Conservation (phyloP, 768 basidiomycete species). For the Termitomyces heimii region DNA sequence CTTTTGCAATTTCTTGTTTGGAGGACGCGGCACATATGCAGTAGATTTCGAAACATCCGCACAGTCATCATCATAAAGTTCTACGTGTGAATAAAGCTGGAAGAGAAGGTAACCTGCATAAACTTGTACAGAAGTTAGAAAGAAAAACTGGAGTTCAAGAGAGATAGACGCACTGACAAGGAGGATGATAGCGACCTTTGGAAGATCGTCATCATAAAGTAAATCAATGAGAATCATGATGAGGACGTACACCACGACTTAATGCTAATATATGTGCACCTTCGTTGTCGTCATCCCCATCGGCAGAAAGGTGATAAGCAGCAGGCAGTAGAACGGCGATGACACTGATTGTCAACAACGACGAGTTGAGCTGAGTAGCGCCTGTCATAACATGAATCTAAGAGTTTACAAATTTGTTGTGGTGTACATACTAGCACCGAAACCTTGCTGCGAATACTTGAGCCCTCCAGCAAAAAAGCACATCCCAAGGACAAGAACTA, state of each 20-base stretch:
- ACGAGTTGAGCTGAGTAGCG: constrained; percentile 68
- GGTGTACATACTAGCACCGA: constrained; percentile 56
- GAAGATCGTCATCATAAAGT: neutral
- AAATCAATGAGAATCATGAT: neutral
- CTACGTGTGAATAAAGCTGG: constrained; percentile 71
- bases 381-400: constrained; percentile 21
- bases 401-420: constrained; percentile 18
- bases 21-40: constrained; percentile 18
- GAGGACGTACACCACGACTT: constrained; percentile 62
- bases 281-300: constrained; percentile 22
- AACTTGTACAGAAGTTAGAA: constrained; percentile 34
- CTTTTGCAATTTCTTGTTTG: neutral
- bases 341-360: constrained; percentile 72
- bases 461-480: constrained; percentile 85
- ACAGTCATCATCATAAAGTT: constrained; percentile 54
- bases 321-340: constrained; percentile 76
- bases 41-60: constrained; percentile 27
- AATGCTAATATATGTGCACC: constrained; percentile 49
- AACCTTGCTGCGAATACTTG: constrained; percentile 75
- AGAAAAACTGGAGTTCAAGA: constrained; percentile 20
- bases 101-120: constrained; percentile 74
- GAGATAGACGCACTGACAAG: constrained; percentile 52
- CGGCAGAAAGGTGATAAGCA: constrained; percentile 62
- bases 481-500: constrained; percentile 83
- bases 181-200: constrained; percentile 68